A percentile compares a stretch with the other conserved stretches of the same genome.
Evolutionary conservation across 192 early-diverging fungal genomes (phyloP).

Genomic region (Coemansia sp.): DNA sequence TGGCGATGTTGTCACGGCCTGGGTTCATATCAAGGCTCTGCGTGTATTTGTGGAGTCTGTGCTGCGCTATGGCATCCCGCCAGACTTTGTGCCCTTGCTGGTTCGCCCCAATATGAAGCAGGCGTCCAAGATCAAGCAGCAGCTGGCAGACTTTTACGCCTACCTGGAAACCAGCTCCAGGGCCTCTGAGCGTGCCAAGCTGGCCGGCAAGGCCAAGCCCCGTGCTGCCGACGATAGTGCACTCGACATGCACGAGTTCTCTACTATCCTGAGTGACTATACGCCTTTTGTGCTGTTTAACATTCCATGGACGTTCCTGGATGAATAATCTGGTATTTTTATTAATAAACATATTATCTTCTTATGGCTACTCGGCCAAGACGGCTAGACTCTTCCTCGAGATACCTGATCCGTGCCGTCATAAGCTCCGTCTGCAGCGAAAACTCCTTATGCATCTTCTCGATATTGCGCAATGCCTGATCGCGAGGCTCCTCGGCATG

Average conservation of each 20-base stretch:
- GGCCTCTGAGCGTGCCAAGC: constrained; percentile 26
- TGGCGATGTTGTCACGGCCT: constrained; percentile 86
- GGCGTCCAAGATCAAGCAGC: constrained; percentile 76
- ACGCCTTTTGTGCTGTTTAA: constrained; percentile 69
- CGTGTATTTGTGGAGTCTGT: constrained; percentile 96
- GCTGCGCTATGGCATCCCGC: constrained; percentile 94
- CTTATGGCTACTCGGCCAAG: neutral
- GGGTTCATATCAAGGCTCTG: constrained; percentile 93
- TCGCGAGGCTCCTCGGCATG: constrained; percentile 32
- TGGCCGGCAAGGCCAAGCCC: constrained; percentile 30
- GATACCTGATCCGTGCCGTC: constrained; percentile 34
- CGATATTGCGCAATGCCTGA: constrained; percentile 22
- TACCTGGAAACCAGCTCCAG: constrained; percentile 73
- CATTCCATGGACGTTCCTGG: constrained; percentile 46
- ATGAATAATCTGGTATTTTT: constrained; percentile 2
- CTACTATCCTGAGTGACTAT: constrained; percentile 79
- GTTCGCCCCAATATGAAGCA: constrained; percentile 78
- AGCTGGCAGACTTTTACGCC: constrained; percentile 76
- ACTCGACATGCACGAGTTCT: constrained; percentile 81
- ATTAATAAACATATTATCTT: neutral
- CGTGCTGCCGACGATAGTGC: constrained; percentile 52
- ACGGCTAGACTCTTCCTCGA: constrained; percentile 33
- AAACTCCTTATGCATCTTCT: constrained; percentile 30
- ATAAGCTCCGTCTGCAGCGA: constrained; percentile 30
- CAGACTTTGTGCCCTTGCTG: constrained; percentile 80